Conservation (phyloP, 805 yeast species). For the Metschnikowia santaceciliae region DNA sequence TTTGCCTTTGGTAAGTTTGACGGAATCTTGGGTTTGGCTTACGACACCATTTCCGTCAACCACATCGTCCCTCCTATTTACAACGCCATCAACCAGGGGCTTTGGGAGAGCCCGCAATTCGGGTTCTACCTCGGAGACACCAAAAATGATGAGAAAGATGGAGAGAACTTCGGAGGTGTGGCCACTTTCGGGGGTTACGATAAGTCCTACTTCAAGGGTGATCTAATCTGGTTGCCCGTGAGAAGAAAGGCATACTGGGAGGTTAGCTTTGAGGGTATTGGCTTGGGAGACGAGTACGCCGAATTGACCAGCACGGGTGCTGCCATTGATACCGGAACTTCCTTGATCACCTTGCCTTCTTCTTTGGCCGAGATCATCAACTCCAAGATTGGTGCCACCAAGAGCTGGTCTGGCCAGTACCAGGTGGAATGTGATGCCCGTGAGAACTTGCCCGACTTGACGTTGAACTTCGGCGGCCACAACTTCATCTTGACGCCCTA, state of each 20-base stretch:
- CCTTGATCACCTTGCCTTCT: conserved; percentile 90
- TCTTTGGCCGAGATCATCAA: conserved; percentile 94
- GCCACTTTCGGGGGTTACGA: conserved; percentile 96
- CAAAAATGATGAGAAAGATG: conserved; percentile 59
- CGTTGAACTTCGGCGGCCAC: conserved; percentile 84
- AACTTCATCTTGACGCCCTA: conserved; percentile 86
- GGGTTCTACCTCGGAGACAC: conserved; percentile 88
- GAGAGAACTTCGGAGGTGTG: conserved; percentile 81
- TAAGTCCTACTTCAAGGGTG: conserved; percentile 68
- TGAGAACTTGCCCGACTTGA: conserved; percentile 83
- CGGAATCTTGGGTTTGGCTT: conserved; percentile 94
- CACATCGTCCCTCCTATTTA: conserved; percentile 90
- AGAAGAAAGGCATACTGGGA: conserved; percentile 99
- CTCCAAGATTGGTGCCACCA: conserved; percentile 94
- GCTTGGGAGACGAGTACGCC: conserved; percentile 90
- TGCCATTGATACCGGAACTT: conserved; percentile 98
- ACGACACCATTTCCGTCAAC: conserved; percentile 86
- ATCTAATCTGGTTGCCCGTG: conserved; percentile 92
- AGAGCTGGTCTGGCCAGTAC: conserved; percentile 98
- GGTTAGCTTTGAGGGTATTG: conserved; percentile 86
- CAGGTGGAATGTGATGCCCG: conserved; percentile 85
- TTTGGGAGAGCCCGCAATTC: conserved; percentile 80
- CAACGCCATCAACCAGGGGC: conserved; percentile 77
- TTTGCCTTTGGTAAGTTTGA: conserved; percentile 99
- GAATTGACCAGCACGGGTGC: conserved; percentile 83